A percentile compares a stretch with the other conserved stretches of the same genome.
Evolutionary conservation across 73 alveolate genomes (phyloP).

Genomic region (Breviolum minutum): DNA sequence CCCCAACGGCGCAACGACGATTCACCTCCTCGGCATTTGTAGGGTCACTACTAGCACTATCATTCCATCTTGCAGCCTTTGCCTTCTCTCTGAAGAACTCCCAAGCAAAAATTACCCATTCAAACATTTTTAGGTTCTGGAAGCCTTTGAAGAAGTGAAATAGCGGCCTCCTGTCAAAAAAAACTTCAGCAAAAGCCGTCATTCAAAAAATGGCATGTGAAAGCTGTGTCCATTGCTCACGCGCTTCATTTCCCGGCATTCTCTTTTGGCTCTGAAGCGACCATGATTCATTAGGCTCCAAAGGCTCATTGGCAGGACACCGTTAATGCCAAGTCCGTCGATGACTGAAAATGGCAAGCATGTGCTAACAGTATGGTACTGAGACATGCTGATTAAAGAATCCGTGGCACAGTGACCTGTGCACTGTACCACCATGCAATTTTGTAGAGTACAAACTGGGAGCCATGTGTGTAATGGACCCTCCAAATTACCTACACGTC

Average conservation of each 20-base stretch:
- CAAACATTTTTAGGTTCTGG: neutral
- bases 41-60: too few species aligned
- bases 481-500: constrained; percentile 63
- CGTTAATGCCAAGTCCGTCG: neutral
- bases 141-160: constrained; percentile 42
- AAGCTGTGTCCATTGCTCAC: neutral
- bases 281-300: neutral
- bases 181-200: neutral
- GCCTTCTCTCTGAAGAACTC: neutral
- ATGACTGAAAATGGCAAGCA: neutral
- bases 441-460: constrained; percentile 21
- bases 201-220: neutral
- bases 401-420: constrained; percentile 19
- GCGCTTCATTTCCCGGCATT: too few species aligned
- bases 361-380: neutral
- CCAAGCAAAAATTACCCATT: too few species aligned
- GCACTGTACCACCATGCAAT: constrained; percentile 14
- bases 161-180: constrained; percentile 60
- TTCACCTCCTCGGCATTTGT: too few species aligned
- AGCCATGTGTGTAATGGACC: constrained; percentile 42
- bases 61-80: too few species aligned
- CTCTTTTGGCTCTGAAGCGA: neutral
- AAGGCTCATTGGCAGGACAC: constrained; percentile 18
- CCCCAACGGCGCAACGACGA: too few species aligned
- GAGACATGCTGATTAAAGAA: neutral